Evolutionary conservation across 2,329 filamentous ascomycete species (phyloP), one percentile per base, ranked within the genome.

Genomic region (Polytolypa hystricis): DNA sequence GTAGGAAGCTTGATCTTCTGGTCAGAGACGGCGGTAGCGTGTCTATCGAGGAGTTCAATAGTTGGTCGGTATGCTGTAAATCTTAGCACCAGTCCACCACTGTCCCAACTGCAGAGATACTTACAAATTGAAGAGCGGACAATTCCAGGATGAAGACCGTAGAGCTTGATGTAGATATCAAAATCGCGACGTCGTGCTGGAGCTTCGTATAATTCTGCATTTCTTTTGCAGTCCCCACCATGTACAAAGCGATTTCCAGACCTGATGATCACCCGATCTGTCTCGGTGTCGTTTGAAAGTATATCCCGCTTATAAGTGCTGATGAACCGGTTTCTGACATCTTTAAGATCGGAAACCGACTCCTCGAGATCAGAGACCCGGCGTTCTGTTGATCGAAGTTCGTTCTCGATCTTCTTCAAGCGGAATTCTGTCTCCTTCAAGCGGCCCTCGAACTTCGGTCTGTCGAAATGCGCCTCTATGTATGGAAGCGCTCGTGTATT

Each of bases 161-260:
- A 33, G 9, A 33, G 31, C 19, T 26, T 26, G 18, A 16, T 25
- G 33, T 35, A 35, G 14, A 30, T 19, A 12, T 15, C 23, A 11
- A 35, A 35, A 35, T 35, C 33, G 23, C 10, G 33, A 29, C 33
- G 25, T 28, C 9, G 33, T 16, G 9, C 25, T 29, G 26, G 33
- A 18, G 23, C 12, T 29, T 35, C 23, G 18, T 29, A 35, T 29
- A 35, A 19, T 8, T 35, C 23, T 18, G 25, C 33, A 18, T 35
- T 25, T 18, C 33, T 28, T 18, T 35, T 35, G 8, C 31, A 33
- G 20, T 26, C 31, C n/a, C 20, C 31, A 9, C 20, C n/a, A 26
- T 25, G 31, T 5, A 33, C 31, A 25, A 33, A 33, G 4, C 20
- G 31, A 33, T 33, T 33, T 15, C 31, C 31, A 15, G n/a, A 25